Evolutionary conservation across 23 red algal genomes (phyloP), one percentile per base, ranked within the genome.

Genomic region (Chondrus crispus): DNA sequence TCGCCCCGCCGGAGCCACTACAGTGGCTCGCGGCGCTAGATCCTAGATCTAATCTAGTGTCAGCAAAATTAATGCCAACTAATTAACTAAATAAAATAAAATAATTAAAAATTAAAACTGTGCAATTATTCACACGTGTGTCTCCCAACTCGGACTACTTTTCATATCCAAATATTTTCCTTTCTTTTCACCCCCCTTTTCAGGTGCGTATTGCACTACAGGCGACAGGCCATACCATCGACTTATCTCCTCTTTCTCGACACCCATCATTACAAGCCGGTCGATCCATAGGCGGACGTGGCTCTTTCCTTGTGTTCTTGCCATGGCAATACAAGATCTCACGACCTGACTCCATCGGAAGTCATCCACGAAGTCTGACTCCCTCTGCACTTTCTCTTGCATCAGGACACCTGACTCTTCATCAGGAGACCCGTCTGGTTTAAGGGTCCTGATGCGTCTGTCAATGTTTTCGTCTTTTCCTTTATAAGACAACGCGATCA

Each of bases 261-360:
- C 18, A 45, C 13, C 39, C 74, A 80, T 80, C 74, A 80, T 80
- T 5, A 80, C 74, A 0, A 80, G 74, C 13, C 74, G 30, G 74
- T 80, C 74, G 16, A 80, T 45, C 74, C 74, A 80, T 30, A 80
- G 36, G 29, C 74, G 74, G 29, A 80, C 41, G 19, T 16, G 44
- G 44, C 39, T 80, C 47, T 44, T 80, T 1, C 74, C 74, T 5
- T 13, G 19, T 46, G 18, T 28, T n/a, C 29, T 46, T 5, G 74
- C 74, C 41, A 80, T 44, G 16, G 74, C 44, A 37, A 45, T 80
- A 45, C 74, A 80, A 11, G 74, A 80, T 14, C 74, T 38, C 29
- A 80, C 47, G 44, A 80, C 28, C 28, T 80, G 74, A 24, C 74
- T 80, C 74, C 74, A 80, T 38, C 74, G 74, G 49, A 80, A 80